phyloP scores from a whole-genome alignment of 1,139 yeast genomes.

The Torulaspora globosa region DNA sequence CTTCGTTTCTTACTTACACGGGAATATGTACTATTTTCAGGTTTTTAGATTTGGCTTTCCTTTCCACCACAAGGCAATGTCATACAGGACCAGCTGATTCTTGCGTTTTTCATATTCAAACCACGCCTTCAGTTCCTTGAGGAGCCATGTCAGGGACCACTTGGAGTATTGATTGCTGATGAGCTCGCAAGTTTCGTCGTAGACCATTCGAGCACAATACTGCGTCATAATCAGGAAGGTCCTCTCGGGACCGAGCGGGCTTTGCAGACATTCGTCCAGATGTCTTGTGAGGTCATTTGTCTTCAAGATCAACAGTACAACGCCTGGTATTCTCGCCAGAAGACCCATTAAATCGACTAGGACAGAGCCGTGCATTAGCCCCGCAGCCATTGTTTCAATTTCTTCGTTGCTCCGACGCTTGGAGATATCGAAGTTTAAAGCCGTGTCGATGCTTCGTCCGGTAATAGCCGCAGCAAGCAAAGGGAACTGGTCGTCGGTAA shows the following conservation, averaged over 20 bases:
- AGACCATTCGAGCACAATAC: slow-evolving; percentile 81
- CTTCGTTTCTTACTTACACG: slow-evolving; percentile 7
- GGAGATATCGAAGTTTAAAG: slow-evolving; percentile 59
- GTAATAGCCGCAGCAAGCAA: slow-evolving; percentile 91
- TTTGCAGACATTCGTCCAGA: slow-evolving; percentile 75
- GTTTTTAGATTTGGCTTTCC: slow-evolving; percentile 13
- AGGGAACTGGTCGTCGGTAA: slow-evolving; percentile 71
- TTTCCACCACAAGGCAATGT: slow-evolving; percentile 40
- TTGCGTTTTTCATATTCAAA: slow-evolving; percentile 48
- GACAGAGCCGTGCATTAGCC: slow-evolving; percentile 57
- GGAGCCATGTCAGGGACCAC: slow-evolving; percentile 43
- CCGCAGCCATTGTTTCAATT: slow-evolving; percentile 58
- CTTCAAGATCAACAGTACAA: slow-evolving; percentile 79
- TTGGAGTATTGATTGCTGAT: slow-evolving; percentile 37
- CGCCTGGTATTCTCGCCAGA: slow-evolving; percentile 74
- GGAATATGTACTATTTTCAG: slow-evolving; percentile 2
- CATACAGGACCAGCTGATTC: slow-evolving; percentile 55
- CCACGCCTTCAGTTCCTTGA: slow-evolving; percentile 46
- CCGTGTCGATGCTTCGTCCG: slow-evolving; percentile 74
- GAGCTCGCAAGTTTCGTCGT: slow-evolving; percentile 54
- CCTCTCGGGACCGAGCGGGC: slow-evolving; percentile 83
- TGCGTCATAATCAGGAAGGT: slow-evolving; percentile 85
- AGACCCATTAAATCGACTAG: slow-evolving; percentile 76
- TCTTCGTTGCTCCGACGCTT: slow-evolving; percentile 54
- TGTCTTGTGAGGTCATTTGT: slow-evolving; percentile 91